Conservation (phyloP, 2,329 filamentous ascomycete species). For the Tolypocladium pustulatum region DNA sequence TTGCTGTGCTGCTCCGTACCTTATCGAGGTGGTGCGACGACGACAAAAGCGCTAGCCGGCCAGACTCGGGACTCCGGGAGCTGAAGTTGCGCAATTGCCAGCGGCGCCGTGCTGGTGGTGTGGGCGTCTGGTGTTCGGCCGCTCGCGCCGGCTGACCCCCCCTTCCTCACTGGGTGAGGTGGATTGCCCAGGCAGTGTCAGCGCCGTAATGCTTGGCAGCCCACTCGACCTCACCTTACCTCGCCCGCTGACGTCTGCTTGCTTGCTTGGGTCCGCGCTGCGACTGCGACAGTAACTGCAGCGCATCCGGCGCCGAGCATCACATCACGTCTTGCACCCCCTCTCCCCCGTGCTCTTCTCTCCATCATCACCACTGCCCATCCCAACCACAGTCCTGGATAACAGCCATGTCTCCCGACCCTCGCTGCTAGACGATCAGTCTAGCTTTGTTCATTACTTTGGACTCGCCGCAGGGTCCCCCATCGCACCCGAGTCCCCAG, state of each 20-base stretch:
- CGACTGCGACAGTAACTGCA: neutral
- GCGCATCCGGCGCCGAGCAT: neutral
- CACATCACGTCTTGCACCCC: neutral
- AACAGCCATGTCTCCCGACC: slow-evolving; percentile 10
- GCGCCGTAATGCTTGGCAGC: neutral
- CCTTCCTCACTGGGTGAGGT: neutral
- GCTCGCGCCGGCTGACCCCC: neutral
- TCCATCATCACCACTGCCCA: slow-evolving; percentile 3
- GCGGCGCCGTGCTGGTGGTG: neutral
- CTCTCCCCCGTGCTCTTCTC: slow-evolving; percentile 1
- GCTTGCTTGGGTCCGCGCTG: neutral
- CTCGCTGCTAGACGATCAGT: slow-evolving; percentile 12
- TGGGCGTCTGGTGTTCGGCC: neutral
- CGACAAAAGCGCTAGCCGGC: neutral
- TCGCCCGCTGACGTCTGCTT: neutral
- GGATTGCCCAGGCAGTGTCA: neutral
- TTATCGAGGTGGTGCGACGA: neutral
- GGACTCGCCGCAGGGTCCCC: slow-evolving; percentile 8
- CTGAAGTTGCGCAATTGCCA: neutral
- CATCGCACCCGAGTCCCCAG: slow-evolving; percentile 5
- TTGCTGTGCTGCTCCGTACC: neutral
- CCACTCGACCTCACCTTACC: neutral
- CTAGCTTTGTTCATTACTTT: slow-evolving; percentile 11
- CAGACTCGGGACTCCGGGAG: neutral
- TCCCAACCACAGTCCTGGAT: neutral